phyloP scores from a whole-genome alignment of 495 filamentous ascomycete species.

The Neurospora sp. region DNA sequence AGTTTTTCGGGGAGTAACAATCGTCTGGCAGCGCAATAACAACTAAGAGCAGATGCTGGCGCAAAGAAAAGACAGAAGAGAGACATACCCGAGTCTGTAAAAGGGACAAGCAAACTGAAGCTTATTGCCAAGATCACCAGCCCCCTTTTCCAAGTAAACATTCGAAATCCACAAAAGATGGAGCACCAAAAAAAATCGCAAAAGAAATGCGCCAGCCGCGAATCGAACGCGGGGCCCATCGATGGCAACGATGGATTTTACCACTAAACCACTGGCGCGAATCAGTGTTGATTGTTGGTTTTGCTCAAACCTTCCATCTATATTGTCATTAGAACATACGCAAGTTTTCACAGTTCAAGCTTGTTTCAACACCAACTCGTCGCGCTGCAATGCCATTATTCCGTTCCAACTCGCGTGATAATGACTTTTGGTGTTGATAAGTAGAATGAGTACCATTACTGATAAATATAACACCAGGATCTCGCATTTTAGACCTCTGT shows the following conservation, averaged over 20 bases:
- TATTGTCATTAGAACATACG: too few species aligned
- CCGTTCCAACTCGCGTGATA: too few species aligned
- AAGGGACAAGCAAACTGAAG: not conserved
- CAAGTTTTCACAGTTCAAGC: not conserved
- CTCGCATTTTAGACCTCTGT: not conserved
- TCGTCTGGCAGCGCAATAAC: too few species aligned
- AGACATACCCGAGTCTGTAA: not conserved
- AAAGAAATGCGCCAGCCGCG: slow-evolving; percentile 34
- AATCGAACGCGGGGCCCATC: slow-evolving; percentile 45
- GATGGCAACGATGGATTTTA: slow-evolving; percentile 46
- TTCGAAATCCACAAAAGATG: not conserved
- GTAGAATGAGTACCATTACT: too few species aligned
- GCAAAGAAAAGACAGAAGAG: not conserved
- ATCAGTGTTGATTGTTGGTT: not conserved
- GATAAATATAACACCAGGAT: fast-evolving
- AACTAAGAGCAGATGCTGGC: too few species aligned
- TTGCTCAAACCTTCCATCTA: too few species aligned
- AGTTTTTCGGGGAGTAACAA: too few species aligned
- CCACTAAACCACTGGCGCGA: slow-evolving; percentile 37
- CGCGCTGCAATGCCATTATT: not conserved
- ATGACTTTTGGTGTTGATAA: too few species aligned
- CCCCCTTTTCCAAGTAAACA: not conserved
- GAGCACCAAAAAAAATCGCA: not conserved
- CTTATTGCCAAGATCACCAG: not conserved
- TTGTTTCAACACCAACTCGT: not conserved